Percentiles rank a stretch among this genome's conserved stretches.
phyloP scores from a whole-genome alignment of 352 stramenopile species.

The Aphanomyces stellatus region DNA sequence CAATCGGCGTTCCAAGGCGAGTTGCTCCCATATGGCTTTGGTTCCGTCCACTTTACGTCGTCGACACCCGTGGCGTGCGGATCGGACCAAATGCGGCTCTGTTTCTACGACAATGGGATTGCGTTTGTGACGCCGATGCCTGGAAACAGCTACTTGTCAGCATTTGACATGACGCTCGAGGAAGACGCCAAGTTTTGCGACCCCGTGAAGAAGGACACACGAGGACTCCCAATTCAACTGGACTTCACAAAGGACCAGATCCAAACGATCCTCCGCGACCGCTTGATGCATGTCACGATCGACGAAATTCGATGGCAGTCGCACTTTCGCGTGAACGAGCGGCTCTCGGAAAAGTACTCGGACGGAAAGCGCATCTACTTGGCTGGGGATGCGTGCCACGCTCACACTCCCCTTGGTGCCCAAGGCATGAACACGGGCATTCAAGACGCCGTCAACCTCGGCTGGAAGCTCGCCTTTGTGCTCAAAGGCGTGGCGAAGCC shows the following conservation, averaged over 20 bases:
- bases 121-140: conserved; percentile 10
- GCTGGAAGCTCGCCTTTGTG: conserved; percentile 7
- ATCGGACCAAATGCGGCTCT: not conserved
- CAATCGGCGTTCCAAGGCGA: not conserved
- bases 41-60: not conserved
- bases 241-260: not conserved
- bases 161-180: not conserved
- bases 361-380: conserved; percentile 5
- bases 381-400: conserved; percentile 8
- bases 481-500: not conserved
- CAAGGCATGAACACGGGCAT: conserved; percentile 16
- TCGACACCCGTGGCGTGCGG: not conserved
- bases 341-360: not conserved
- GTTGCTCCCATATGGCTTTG: not conserved
- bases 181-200: not conserved
- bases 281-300: not conserved
- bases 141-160: not conserved
- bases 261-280: not conserved
- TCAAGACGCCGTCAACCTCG: conserved; percentile 17
- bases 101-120: not conserved
- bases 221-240: not conserved
- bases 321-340: conserved; percentile 12
- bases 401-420: not conserved
- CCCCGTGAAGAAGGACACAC: not conserved
- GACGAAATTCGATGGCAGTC: not conserved